phyloP scores from a whole-genome alignment of 2,329 filamentous ascomycete species.

The Cercospora janseana region DNA sequence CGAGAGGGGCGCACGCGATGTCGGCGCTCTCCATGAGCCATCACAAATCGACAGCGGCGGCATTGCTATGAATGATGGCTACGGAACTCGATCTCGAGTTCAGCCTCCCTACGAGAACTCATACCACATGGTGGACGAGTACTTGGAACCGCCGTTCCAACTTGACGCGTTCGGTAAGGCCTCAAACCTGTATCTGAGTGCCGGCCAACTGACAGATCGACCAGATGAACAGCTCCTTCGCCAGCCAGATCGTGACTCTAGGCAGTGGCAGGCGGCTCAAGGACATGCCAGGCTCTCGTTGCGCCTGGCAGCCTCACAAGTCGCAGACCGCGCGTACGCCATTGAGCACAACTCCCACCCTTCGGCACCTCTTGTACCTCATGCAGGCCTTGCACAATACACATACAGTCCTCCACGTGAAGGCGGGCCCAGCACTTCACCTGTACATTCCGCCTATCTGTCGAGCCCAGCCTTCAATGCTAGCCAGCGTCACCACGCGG shows the following conservation, averaged over 20 bases:
- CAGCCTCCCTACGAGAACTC: background rate
- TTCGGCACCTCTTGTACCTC: background rate
- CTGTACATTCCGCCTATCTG: slow-evolving; percentile 27
- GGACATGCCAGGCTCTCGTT: slow-evolving; percentile 42
- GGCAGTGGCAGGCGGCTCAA: slow-evolving; percentile 38
- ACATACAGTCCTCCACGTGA: slow-evolving; percentile 28
- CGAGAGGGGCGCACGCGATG: slow-evolving; percentile 24
- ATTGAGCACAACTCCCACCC: background rate
- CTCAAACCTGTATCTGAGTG: background rate
- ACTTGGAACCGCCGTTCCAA: slow-evolving; percentile 19
- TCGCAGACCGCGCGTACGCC: background rate
- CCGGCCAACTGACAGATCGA: slow-evolving; percentile 16
- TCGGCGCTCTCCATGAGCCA: background rate
- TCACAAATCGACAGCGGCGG: slow-evolving; percentile 10
- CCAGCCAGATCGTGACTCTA: slow-evolving; percentile 35
- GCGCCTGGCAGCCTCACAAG: slow-evolving; percentile 18
- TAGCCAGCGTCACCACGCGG: slow-evolving; percentile 27
- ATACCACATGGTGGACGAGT: slow-evolving; percentile 7
- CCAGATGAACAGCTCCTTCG: slow-evolving; percentile 40
- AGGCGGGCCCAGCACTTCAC: slow-evolving; percentile 35
- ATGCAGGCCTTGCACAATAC: slow-evolving; percentile 20
- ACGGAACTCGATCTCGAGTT: slow-evolving; percentile 4
- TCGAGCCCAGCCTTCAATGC: slow-evolving; percentile 46
- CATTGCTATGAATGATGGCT: slow-evolving; percentile 16
- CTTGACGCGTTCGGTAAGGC: slow-evolving; percentile 52